Conservation (phyloP, 495 filamentous ascomycete species). For the Talaromyces adpressus region DNA sequence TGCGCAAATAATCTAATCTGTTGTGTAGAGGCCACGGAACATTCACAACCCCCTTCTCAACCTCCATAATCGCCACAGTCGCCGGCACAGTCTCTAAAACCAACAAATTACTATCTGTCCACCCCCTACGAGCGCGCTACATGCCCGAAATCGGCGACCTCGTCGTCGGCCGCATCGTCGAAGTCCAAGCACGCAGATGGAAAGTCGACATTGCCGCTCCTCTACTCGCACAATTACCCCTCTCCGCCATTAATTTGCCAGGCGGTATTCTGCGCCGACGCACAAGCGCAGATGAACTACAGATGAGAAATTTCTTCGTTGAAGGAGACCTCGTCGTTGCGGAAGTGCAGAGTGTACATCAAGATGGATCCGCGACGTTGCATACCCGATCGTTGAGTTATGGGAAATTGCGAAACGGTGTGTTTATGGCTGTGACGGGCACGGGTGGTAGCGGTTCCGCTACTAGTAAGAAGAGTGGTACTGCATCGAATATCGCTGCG, state of each 20-base stretch:
- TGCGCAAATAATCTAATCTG: too few relatives aligned
- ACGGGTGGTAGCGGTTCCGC: conserved; percentile 60
- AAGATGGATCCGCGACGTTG: conserved; percentile 73
- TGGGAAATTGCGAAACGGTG: conserved; percentile 87
- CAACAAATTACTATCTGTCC: conserved; percentile 91
- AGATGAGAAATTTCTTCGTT: conserved; percentile 86
- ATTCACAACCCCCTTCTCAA: conserved; percentile 50
- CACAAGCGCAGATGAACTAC: conserved; percentile 89
- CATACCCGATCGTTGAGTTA: conserved; percentile 89
- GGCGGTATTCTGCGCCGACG: conserved; percentile 86
- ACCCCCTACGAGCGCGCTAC: conserved; percentile 86
- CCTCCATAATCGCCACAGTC: conserved; percentile 75
- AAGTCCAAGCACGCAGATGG: conserved; percentile 87
- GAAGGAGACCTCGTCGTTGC: conserved; percentile 88
- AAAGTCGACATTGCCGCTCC: conserved; percentile 85
- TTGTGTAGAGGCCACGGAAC: conserved; percentile 70
- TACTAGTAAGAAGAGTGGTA: conserved; percentile 28
- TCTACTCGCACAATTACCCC: conserved; percentile 71
- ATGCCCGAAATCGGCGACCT: conserved; percentile 93
- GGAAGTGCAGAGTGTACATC: conserved; percentile 79
- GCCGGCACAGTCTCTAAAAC: conserved; percentile 82
- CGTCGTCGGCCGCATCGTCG: conserved; percentile 86
- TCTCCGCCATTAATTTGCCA: conserved; percentile 87
- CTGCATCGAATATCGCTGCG: conserved; percentile 17
- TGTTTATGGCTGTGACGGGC: conserved; percentile 75